phyloP scores from a whole-genome alignment of 805 yeast species.

The Saccharomycopsis selenospora region DNA sequence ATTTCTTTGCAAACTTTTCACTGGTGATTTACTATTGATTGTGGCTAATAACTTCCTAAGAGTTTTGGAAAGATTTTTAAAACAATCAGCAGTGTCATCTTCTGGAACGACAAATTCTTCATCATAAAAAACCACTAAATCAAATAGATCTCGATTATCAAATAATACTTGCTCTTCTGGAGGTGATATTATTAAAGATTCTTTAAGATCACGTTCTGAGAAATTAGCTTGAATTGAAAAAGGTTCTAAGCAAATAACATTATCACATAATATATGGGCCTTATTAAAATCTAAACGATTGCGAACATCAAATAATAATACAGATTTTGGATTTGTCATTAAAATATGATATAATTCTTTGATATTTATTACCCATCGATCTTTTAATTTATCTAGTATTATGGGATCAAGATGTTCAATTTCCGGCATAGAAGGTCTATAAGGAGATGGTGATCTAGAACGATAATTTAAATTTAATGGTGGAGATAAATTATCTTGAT shows the following conservation, averaged over 20 bases:
- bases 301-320: conserved; percentile 70
- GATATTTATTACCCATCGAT: conserved; percentile 4
- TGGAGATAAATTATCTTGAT: conserved; percentile 12
- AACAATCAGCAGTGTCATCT: conserved; percentile 5
- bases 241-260: conserved; percentile 74
- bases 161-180: conserved; percentile 49
- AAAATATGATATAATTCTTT: conserved; percentile 10
- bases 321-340: conserved; percentile 25
- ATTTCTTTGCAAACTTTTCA: conserved; percentile 32
- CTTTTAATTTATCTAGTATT: not conserved
- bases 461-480: conserved; percentile 16
- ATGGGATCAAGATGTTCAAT: conserved; percentile 1
- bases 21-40: conserved; percentile 33
- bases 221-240: conserved; percentile 42
- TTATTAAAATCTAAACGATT: conserved; percentile 49
- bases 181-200: conserved; percentile 50
- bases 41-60: conserved; percentile 31
- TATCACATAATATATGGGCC: conserved; percentile 53
- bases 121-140: conserved; percentile 61
- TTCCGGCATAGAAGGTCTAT: conserved; percentile 5
- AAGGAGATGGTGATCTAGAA: conserved; percentile 18
- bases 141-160: conserved; percentile 45
- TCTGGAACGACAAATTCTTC: conserved; percentile 9
- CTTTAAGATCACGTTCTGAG: conserved; percentile 62
- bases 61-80: conserved; percentile 21